A percentile compares a stretch with the other conserved stretches of the same genome.
These are phyloP conservation scores for Thielaviopsis musarum DNA, from an alignment of 2,329 filamentous ascomycete species.

Conservation along the genomic window DNA sequence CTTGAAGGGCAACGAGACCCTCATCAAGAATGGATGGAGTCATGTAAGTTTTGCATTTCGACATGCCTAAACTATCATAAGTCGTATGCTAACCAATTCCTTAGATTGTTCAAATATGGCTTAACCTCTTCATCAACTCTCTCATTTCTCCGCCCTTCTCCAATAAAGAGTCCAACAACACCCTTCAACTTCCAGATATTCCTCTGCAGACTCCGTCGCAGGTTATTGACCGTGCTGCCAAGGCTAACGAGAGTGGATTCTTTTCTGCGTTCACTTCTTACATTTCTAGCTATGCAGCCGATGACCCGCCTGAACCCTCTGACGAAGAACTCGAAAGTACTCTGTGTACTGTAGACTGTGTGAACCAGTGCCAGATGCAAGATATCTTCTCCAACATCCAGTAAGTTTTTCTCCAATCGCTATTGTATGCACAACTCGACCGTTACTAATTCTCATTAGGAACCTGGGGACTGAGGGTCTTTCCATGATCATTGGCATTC, in stretches of 20 bases:
- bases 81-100: conserved; percentile 21
- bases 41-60: conserved; percentile 37
- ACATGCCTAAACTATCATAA: neutral
- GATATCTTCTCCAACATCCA: conserved; percentile 69
- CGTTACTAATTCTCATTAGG: conserved; percentile 22
- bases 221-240: conserved; percentile 73
- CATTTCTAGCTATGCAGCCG: conserved; percentile 95
- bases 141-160: conserved; percentile 68
- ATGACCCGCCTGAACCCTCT: conserved; percentile 92
- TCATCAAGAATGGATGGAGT: conserved; percentile 64
- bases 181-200: conserved; percentile 47
- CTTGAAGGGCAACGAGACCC: conserved; percentile 64
- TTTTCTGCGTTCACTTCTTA: conserved; percentile 93
- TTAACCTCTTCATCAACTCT: conserved; percentile 93
- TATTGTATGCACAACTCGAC: neutral
- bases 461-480: conserved; percentile 43
- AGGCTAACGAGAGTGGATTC: conserved; percentile 63
- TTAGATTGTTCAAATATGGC: conserved; percentile 75
- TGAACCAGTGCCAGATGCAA: conserved; percentile 74
- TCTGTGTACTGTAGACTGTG: conserved; percentile 81
- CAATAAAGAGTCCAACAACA: conserved; percentile 21
- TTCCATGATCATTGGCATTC: conserved; percentile 38
- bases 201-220: conserved; percentile 83
- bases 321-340: conserved; percentile 96
- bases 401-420: conserved; percentile 23